A percentile compares a stretch with the other conserved stretches of the same genome.
Evolutionary conservation across 768 basidiomycete genomes (phyloP).

Genomic region (Tephrocybe sp.): DNA sequence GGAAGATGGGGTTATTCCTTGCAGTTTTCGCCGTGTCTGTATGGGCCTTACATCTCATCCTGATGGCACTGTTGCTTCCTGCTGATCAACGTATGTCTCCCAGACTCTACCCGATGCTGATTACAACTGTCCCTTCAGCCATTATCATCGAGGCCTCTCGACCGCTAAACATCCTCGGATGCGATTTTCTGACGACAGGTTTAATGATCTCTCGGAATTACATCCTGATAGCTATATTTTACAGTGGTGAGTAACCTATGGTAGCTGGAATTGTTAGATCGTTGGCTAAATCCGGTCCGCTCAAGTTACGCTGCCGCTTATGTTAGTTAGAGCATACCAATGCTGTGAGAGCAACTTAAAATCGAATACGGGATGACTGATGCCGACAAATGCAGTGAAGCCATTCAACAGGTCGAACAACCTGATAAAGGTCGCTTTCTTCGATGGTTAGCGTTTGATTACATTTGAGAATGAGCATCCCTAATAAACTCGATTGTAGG

Average conservation of each 20-base stretch:
- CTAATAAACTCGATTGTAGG: too few relatives aligned
- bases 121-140: neutral
- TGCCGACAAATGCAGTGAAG: too few relatives aligned
- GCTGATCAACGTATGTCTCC: neutral
- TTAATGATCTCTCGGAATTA: conserved; percentile 4
- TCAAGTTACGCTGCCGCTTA: neutral
- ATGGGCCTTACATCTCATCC: conserved; percentile 2
- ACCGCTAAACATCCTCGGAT: conserved; percentile 2
- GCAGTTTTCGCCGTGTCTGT: neutral
- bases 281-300: neutral
- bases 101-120: neutral
- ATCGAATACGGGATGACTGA: neutral
- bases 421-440: neutral
- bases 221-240: neutral
- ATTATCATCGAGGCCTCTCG: conserved; percentile 1
- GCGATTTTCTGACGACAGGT: conserved; percentile 3
- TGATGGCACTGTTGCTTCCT: conserved; percentile 4
- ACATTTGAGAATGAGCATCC: too few relatives aligned
- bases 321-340: neutral
- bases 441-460: neutral
- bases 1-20: conserved; percentile 7
- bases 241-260: neutral
- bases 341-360: neutral
- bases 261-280: neutral
- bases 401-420: neutral